Percentiles rank a stretch among this genome's conserved stretches.
Evolutionary conservation across 2,329 filamentous ascomycete genomes (phyloP).

Genomic region (Massarina eburnea): DNA sequence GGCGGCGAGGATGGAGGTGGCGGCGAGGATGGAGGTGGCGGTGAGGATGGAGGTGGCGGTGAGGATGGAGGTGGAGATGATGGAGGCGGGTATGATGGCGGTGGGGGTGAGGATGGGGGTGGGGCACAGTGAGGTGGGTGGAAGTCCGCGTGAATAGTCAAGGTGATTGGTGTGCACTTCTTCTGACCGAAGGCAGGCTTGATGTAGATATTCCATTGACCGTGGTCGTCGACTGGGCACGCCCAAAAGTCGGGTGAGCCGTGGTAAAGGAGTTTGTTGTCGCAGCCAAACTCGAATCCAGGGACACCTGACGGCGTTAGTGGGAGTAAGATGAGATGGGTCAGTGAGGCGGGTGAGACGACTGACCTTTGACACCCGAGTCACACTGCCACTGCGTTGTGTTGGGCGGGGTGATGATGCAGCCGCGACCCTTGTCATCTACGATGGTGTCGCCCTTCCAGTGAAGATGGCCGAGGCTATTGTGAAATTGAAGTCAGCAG

Average conservation of each 20-base stretch:
- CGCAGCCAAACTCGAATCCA: slow-evolving; percentile 58
- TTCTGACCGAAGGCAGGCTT: slow-evolving; percentile 41
- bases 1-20: no score
- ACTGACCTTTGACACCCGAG: slow-evolving; percentile 46
- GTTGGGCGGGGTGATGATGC: slow-evolving; percentile 59
- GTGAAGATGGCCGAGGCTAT: slow-evolving; percentile 45
- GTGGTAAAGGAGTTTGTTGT: slow-evolving; percentile 55
- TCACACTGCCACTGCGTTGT: slow-evolving; percentile 65
- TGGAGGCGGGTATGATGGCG: neutral
- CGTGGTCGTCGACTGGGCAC: slow-evolving; percentile 58
- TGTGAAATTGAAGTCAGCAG: neutral
- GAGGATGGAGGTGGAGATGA: neutral
- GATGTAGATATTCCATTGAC: slow-evolving; percentile 58
- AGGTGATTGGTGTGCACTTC: slow-evolving; percentile 52
- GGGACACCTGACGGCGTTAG: slow-evolving; percentile 38
- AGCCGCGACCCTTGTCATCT: slow-evolving; percentile 59
- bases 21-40: no score
- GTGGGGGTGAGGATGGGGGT: neutral
- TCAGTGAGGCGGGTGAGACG: neutral
- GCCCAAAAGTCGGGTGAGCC: slow-evolving; percentile 59
- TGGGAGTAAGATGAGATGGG: neutral
- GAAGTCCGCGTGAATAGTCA: slow-evolving; percentile 30
- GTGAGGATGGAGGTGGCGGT: no score
- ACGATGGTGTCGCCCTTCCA: slow-evolving; percentile 44
- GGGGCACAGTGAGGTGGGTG: neutral